phyloP scores from a whole-genome alignment of 768 basidiomycete genomes.

The Macrolepiota fuliginosa region DNA sequence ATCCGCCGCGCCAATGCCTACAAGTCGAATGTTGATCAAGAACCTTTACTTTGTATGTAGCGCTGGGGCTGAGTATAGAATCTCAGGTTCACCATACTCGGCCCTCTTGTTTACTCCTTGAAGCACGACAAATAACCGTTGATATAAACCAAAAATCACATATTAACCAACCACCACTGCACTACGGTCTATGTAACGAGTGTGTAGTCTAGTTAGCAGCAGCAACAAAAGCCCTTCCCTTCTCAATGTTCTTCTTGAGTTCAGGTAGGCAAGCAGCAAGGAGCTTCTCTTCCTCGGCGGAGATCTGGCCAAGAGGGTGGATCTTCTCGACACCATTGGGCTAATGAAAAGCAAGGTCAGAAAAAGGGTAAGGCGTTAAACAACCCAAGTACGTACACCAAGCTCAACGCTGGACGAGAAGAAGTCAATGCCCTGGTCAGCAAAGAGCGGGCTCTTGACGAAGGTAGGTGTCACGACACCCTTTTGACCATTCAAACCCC shows the following conservation, averaged over 20 bases:
- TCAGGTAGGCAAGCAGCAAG: slow-evolving; percentile 87
- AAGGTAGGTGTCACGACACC: slow-evolving; percentile 83
- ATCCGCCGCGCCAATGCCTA: too few relatives aligned
- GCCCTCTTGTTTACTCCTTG: too few relatives aligned
- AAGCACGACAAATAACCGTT: too few relatives aligned
- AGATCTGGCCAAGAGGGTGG: slow-evolving; percentile 75
- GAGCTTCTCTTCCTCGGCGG: slow-evolving; percentile 81
- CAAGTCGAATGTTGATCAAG: too few relatives aligned
- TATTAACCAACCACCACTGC: not conserved
- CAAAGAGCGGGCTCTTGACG: slow-evolving; percentile 86
- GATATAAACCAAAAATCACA: too few relatives aligned
- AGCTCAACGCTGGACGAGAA: slow-evolving; percentile 96
- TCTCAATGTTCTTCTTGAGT: slow-evolving; percentile 97
- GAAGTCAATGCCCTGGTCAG: slow-evolving; percentile 84
- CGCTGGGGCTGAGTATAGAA: too few relatives aligned
- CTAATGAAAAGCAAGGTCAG: slow-evolving; percentile 32
- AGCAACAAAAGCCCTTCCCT: slow-evolving; percentile 75
- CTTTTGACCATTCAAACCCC: slow-evolving; percentile 86
- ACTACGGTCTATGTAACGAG: not conserved
- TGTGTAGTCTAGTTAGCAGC: not conserved
- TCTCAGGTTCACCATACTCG: too few relatives aligned
- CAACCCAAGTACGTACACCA: slow-evolving; percentile 58
- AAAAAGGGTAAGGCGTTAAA: not conserved
- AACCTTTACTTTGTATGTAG: too few relatives aligned
- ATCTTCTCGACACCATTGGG: slow-evolving; percentile 91